phyloP scores from a whole-genome alignment of 331 rosid species.

The Malus hybrid region DNA sequence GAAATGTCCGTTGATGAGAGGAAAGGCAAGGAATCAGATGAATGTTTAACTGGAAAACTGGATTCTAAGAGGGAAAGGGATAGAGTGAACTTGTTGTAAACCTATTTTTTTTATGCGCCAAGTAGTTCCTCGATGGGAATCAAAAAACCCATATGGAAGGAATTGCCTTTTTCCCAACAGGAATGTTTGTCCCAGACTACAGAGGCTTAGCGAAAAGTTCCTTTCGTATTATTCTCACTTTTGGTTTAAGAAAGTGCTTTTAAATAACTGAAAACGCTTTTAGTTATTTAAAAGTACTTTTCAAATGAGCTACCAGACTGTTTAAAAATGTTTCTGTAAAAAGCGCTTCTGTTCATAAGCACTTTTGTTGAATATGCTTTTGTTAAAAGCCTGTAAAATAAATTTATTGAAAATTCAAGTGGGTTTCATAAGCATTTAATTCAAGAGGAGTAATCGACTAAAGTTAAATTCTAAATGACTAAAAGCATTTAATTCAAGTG shows the following conservation, averaged over 20 bases:
- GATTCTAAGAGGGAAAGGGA: constrained; percentile 56
- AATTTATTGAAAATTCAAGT: too few species aligned
- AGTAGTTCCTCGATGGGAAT: constrained; percentile 15
- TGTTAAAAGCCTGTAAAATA: too few species aligned
- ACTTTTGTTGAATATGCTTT: too few species aligned
- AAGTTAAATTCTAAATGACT: too few species aligned
- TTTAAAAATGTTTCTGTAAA: too few species aligned
- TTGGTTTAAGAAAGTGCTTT: background rate
- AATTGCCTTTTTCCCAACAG: background rate
- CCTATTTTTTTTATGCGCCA: constrained; percentile 9
- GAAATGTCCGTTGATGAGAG: constrained; percentile 4
- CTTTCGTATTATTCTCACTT: background rate
- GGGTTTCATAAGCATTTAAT: too few species aligned
- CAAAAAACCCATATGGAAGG: constrained; percentile 8
- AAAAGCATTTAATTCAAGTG: too few species aligned
- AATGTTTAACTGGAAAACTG: constrained; percentile 30
- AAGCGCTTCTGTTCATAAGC: too few species aligned
- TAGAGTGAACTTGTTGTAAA: constrained; percentile 34
- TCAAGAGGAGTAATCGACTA: too few species aligned
- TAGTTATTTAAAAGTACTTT: too few species aligned
- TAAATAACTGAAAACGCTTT: too few species aligned
- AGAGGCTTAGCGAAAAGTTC: background rate
- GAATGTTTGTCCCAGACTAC: background rate
- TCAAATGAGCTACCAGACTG: too few species aligned
- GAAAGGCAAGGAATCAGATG: constrained; percentile 33